Conservation (phyloP, 768 basidiomycete species). For the Suillus luteus region DNA sequence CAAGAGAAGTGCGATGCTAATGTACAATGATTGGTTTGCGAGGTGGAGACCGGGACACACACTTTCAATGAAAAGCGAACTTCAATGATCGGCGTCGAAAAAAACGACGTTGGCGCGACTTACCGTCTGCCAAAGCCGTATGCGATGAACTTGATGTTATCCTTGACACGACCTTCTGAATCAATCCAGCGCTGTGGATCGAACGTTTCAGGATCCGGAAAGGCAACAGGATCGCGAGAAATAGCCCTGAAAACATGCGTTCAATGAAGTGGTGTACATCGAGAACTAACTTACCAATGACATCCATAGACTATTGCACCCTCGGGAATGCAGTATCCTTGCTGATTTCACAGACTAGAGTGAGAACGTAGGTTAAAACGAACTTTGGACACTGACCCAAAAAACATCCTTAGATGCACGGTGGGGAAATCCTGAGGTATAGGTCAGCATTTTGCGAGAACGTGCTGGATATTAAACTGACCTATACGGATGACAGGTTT, state of each 20-base stretch:
- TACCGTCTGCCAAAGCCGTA: constrained; percentile 1
- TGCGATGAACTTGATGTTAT: not conserved
- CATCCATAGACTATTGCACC: not conserved
- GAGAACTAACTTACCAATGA: not conserved
- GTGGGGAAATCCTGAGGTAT: not conserved
- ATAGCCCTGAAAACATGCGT: not conserved
- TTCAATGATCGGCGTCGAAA: not conserved
- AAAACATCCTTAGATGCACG: not conserved
- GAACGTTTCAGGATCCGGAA: constrained; percentile 54
- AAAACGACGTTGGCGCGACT: not conserved
- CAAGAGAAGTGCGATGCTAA: constrained; percentile 59
- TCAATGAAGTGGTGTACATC: not conserved
- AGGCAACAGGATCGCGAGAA: constrained; percentile 32
- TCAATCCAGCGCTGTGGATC: constrained; percentile 58
- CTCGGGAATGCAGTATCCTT: not conserved
- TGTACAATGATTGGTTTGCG: constrained; percentile 48
- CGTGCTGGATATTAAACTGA: not conserved
- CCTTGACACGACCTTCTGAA: not conserved
- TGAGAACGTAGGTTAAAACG: not conserved
- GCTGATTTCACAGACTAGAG: not conserved
- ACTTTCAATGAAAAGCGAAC: constrained; percentile 26
- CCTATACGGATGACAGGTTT: constrained; percentile 2
- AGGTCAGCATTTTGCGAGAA: not conserved
- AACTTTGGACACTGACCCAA: not conserved
- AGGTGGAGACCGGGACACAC: constrained; percentile 63